These are phyloP conservation scores for Rhizopogon vesiculosus DNA, from an alignment of 768 basidiomycete species.

Conservation along the genomic window DNA sequence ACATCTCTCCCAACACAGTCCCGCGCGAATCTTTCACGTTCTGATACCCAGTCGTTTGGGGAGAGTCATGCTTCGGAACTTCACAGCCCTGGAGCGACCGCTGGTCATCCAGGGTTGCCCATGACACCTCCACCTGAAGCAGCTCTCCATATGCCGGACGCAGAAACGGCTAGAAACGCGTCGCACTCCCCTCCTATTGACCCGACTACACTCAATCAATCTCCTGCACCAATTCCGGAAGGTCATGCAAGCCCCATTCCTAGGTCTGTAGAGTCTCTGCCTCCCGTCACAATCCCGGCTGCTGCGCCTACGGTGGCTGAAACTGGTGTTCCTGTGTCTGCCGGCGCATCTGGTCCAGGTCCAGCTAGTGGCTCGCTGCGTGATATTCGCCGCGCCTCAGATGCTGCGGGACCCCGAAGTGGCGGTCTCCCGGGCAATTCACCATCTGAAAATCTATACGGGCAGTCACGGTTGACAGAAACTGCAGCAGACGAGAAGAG, in stretches of 20 bases:
- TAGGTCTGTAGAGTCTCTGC: conserved; percentile 14
- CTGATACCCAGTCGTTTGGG: conserved; percentile 80
- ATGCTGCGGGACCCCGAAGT: conserved; percentile 30
- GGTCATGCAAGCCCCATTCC: conserved; percentile 17
- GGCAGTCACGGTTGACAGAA: conserved; percentile 31
- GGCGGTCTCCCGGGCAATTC: conserved; percentile 24
- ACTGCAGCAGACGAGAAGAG: conserved; percentile 65
- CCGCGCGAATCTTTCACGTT: conserved; percentile 53
- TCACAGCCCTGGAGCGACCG: conserved; percentile 32
- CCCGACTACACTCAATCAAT: conserved; percentile 22
- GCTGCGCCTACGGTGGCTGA: conserved; percentile 67
- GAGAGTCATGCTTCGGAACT: conserved; percentile 79
- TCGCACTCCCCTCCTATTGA: conserved; percentile 12
- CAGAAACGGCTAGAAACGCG: conserved; percentile 6
- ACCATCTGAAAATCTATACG: conserved; percentile 25
- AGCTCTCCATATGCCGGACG: conserved; percentile 1
- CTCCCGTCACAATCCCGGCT: conserved; percentile 22
- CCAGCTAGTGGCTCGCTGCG: conserved; percentile 61
- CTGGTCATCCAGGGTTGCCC: conserved; percentile 32
- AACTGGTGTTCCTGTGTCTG: conserved; percentile 67
- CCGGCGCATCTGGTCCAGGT: conserved; percentile 54
- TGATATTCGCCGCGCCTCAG: conserved; percentile 40
- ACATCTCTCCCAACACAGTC: conserved; percentile 45
- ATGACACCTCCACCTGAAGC: conserved; percentile 37
- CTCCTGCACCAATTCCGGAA: conserved; percentile 12